Evolutionary conservation across 2,329 filamentous ascomycete species (phyloP).

Genomic region (Diaporthe citri): DNA sequence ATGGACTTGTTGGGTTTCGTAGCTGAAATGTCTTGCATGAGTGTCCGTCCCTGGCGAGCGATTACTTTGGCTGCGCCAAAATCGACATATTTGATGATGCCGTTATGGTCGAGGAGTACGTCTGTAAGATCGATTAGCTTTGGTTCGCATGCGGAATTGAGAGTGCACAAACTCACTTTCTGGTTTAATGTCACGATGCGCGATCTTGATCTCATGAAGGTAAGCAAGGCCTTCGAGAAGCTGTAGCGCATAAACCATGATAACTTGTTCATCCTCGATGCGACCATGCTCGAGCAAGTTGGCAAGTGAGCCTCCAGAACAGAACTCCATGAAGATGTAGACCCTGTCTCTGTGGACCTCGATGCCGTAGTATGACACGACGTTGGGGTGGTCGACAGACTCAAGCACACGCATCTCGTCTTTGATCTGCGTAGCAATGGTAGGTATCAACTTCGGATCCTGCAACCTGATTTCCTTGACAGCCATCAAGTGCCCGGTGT

Average conservation of each 20-base stretch:
- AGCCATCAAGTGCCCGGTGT: conserved; percentile 96
- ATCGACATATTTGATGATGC: conserved; percentile 99
- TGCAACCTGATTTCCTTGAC: conserved; percentile 98
- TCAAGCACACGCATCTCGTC: conserved; percentile 98
- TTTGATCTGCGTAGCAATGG: conserved; percentile 91
- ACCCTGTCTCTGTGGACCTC: conserved; percentile 98
- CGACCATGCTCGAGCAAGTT: conserved; percentile 92
- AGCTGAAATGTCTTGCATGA: conserved; percentile 74
- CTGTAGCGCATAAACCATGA: conserved; percentile 95
- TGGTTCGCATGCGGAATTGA: neutral
- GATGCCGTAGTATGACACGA: conserved; percentile 97
- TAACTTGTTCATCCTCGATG: conserved; percentile 97
- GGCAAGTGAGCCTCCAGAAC: conserved; percentile 92
- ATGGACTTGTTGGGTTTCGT: conserved; percentile 85
- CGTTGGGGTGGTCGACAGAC: conserved; percentile 95
- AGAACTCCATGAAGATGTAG: conserved; percentile 99
- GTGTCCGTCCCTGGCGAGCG: conserved; percentile 89
- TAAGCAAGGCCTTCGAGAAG: conserved; percentile 95
- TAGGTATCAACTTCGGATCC: conserved; percentile 95
- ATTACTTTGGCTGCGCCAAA: conserved; percentile 98
- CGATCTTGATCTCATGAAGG: conserved; percentile 90
- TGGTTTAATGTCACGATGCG: conserved; percentile 97
- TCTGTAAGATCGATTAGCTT: conserved; percentile 63
- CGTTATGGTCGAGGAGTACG: conserved; percentile 95
- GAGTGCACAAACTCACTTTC: conserved; percentile 76